Conservation (phyloP, 805 yeast species). For the Monosporozyma servazzii region DNA sequence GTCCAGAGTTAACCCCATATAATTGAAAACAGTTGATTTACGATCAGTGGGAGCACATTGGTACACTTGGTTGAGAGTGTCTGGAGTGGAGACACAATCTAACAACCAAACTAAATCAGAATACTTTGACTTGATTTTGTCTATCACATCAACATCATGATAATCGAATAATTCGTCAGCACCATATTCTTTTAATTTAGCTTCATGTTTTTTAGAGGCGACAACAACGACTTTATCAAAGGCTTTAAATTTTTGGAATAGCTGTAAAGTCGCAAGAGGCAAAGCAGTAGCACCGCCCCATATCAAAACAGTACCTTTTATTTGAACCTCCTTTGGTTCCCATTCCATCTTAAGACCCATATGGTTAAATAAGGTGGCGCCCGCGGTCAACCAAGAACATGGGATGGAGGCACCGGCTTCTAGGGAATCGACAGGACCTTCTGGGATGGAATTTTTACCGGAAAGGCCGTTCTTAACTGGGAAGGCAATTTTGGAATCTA, state of each 20-base stretch:
- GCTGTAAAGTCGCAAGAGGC: slow-evolving; percentile 48
- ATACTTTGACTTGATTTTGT: slow-evolving; percentile 30
- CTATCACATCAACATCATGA: slow-evolving; percentile 35
- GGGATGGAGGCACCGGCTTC: slow-evolving; percentile 59
- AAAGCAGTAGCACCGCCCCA: slow-evolving; percentile 65
- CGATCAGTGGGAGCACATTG: slow-evolving; percentile 25
- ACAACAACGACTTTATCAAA: slow-evolving; percentile 35
- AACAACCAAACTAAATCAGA: slow-evolving; percentile 23
- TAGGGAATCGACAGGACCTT: slow-evolving; percentile 34
- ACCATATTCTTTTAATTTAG: slow-evolving; percentile 35
- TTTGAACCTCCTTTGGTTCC: slow-evolving; percentile 18
- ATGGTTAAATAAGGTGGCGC: slow-evolving; percentile 29
- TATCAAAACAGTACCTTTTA: slow-evolving; percentile 35
- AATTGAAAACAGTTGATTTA: slow-evolving; percentile 29
- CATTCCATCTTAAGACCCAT: slow-evolving; percentile 13
- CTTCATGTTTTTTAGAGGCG: slow-evolving; percentile 39
- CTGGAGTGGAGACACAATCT: slow-evolving; percentile 25
- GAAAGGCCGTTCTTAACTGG: slow-evolving; percentile 6
- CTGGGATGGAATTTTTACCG: slow-evolving; percentile 10
- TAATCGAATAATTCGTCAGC: slow-evolving; percentile 43
- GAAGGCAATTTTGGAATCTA: slow-evolving; percentile 26
- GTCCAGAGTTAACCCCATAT: slow-evolving; percentile 14
- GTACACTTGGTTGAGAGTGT: slow-evolving; percentile 27
- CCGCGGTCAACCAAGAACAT: slow-evolving; percentile 42
- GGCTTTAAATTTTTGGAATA: slow-evolving; percentile 39